Base-by-base conservation (phyloP, 768 basidiomycete genomes). In the Trametes meyenii region DNA sequence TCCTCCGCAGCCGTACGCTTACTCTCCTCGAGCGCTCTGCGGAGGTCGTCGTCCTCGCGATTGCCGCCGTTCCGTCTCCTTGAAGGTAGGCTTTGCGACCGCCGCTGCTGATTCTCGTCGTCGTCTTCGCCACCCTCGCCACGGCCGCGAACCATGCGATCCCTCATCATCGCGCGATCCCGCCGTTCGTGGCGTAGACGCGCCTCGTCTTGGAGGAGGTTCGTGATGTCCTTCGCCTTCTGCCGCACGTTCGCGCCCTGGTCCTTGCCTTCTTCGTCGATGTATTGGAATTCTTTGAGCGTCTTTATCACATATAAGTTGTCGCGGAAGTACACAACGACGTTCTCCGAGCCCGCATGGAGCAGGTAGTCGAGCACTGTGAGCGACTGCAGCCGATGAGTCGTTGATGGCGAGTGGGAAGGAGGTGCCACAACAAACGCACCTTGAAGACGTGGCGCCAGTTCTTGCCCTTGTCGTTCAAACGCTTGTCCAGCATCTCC, bases 371-470 rank as follows among this genome's bases (percentile, higher is more conserved):
- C 97, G 39, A 99, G 85, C 5, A 98, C 84, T 0, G 95, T 98
- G 51, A 99, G 81, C 45, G 92, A 92, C 88, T 94, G 61, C 5
- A 46, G 17, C 36, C 7, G 3, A 56, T 48, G 24, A 57, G 58
- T 43, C 39, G 40, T 16, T 24, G 12, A 44, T 19, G 17, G 17
- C 35, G 23, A 16, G 40, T 21, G 45, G 40, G 19, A 23, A 23
- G 23, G n/a, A 23, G 19, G 21, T 10, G 54, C 36, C 26, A n/a
- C 8, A 44, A 16, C 16, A 33, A n/a, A 48, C 81, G 61, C 58
- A 88, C 94, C 83, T 98, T 98, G 85, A 97, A 98, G 60, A 98
- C 96, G 80, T 99, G 97, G 54, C 96, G 85, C 97, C 97, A 99
- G 70, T 98, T 98, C 85, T 98, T 98, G 39, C 97, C 97, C 81